Conservation (phyloP, 2,329 filamentous ascomycete species). For the Aspergillus awamori region DNA sequence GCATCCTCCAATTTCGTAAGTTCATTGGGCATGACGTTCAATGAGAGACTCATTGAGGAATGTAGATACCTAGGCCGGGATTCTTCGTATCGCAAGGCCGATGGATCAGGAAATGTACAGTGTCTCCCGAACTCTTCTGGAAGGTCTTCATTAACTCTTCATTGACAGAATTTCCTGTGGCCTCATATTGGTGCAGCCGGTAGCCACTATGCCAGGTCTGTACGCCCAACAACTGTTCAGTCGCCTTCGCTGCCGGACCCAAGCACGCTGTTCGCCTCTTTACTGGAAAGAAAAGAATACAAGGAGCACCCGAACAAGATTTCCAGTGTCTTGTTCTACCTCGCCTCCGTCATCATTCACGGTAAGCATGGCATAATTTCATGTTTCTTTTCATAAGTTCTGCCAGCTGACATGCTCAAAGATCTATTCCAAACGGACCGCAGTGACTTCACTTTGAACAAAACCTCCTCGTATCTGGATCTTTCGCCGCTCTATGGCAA, state of each 20-base stretch:
- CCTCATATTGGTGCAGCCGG: conserved; percentile 67
- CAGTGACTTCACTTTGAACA: conserved; percentile 63
- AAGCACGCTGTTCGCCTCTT: conserved; percentile 66
- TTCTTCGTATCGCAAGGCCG: conserved; percentile 36
- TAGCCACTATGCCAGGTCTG: conserved; percentile 69
- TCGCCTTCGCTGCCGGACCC: conserved; percentile 66
- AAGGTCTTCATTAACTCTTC: conserved; percentile 16
- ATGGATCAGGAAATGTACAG: conserved; percentile 48
- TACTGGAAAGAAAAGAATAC: conserved; percentile 66
- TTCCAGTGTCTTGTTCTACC: conserved; percentile 74
- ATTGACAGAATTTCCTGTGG: conserved; percentile 60
- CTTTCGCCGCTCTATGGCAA: conserved; percentile 73
- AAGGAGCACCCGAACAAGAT: conserved; percentile 71
- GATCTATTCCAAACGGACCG: conserved; percentile 69
- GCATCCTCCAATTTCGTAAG: conserved; percentile 56
- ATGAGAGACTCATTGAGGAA: conserved; percentile 15
- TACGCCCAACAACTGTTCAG: conserved; percentile 60
- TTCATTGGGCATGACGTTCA: conserved; percentile 31
- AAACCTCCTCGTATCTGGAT: conserved; percentile 75
- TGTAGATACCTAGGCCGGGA: conserved; percentile 43
- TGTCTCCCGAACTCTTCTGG: conserved; percentile 13
- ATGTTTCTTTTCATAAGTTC: background rate
- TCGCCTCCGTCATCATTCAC: conserved; percentile 69
- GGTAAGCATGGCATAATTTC: conserved; percentile 31
- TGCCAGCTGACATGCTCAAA: conserved; percentile 33